phyloP scores from a whole-genome alignment of 2,329 filamentous ascomycete genomes.

The Escovopsis sp. region DNA sequence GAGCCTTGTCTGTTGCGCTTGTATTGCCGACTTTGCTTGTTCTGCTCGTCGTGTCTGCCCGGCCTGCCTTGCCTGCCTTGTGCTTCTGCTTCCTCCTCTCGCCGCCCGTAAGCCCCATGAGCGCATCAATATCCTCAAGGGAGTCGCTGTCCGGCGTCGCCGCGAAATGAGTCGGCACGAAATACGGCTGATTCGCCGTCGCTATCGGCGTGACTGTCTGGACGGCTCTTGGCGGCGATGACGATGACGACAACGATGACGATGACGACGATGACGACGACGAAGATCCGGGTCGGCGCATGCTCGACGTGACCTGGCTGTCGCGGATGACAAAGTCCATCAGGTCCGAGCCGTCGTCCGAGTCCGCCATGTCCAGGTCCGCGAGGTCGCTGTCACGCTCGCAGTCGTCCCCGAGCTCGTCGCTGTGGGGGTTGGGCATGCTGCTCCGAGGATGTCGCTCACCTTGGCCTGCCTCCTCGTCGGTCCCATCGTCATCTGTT shows the following conservation, averaged over 20 bases:
- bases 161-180: conserved; percentile 22
- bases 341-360: conserved; percentile 33
- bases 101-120: conserved; percentile 6
- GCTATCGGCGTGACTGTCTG: conserved; percentile 8
- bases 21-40: too few relatives aligned
- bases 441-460: conserved; percentile 5
- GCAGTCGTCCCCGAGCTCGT: conserved; percentile 37
- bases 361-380: conserved; percentile 29
- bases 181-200: conserved; percentile 17
- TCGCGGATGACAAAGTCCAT: conserved; percentile 42
- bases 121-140: conserved; percentile 19
- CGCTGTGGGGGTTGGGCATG: conserved; percentile 22
- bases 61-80: too few relatives aligned
- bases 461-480: background rate
- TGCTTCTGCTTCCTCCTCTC: too few relatives aligned
- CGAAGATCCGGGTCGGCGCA: conserved; percentile 13
- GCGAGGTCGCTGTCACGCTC: conserved; percentile 31
- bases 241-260: too few relatives aligned
- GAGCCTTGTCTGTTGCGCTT: too few relatives aligned
- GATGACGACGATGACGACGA: conserved; percentile 11
- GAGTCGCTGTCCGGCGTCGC: conserved; percentile 27
- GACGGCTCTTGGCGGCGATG: background rate
- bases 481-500: conserved; percentile 9
- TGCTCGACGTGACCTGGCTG: conserved; percentile 24
- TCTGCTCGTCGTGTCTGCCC: too few relatives aligned